Conservation (phyloP, 2,329 filamentous ascomycete genomes). For the Hymenoscyphus infarciens region DNA sequence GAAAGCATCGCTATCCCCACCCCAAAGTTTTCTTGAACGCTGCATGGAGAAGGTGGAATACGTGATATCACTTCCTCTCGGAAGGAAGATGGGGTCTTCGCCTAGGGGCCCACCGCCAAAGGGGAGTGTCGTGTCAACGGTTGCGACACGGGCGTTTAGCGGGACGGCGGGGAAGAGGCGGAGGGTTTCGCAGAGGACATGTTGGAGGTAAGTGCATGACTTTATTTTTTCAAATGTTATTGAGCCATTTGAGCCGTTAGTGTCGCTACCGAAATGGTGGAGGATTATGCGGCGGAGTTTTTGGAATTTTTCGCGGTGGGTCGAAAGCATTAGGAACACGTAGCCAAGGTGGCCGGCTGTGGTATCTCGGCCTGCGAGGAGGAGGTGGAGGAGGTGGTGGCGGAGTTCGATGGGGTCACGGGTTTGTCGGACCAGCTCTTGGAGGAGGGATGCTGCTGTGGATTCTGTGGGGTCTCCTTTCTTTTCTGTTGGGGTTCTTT, state of each 20-base stretch:
- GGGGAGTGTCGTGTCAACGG: slow-evolving; percentile 38
- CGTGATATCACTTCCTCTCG: slow-evolving; percentile 19
- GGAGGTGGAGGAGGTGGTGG: background rate
- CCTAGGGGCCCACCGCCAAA: slow-evolving; percentile 31
- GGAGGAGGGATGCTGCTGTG: background rate
- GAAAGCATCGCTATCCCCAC: slow-evolving; percentile 7
- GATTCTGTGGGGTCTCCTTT: background rate
- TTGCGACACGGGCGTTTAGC: slow-evolving; percentile 35
- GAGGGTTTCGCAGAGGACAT: slow-evolving; percentile 46
- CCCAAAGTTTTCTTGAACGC: slow-evolving; percentile 29
- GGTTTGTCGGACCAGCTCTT: background rate
- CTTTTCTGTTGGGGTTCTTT: too few relatives aligned
- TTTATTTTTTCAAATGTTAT: background rate
- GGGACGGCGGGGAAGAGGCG: slow-evolving; percentile 33
- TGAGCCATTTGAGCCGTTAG: too few relatives aligned
- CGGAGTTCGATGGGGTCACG: background rate
- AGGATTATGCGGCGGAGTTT: background rate
- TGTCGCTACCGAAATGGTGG: background rate
- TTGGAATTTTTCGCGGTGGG: background rate
- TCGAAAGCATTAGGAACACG: background rate
- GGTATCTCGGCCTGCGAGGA: slow-evolving; percentile 5
- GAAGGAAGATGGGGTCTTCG: slow-evolving; percentile 26
- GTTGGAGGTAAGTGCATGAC: slow-evolving; percentile 49
- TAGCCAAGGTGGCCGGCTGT: background rate
- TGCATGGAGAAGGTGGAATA: slow-evolving; percentile 34